phyloP scores from a whole-genome alignment of 176 grass and related monocot species.

The Cenchrus americanus region DNA sequence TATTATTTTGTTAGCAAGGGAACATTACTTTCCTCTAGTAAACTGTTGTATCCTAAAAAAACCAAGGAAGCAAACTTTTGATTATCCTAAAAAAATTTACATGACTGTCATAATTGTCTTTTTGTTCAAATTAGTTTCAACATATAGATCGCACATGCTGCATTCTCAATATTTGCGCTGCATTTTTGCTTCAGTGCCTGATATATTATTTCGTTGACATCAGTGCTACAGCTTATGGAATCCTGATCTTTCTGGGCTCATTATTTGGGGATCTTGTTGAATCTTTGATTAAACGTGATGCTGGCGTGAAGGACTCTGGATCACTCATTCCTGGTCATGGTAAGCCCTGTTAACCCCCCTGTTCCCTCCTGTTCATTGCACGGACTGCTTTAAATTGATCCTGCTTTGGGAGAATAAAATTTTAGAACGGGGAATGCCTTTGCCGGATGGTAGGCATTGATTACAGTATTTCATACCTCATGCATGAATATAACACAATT shows the following conservation, averaged over 20 bases:
- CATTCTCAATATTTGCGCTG: neutral
- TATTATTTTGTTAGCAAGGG: neutral
- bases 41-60: constrained; percentile 25
- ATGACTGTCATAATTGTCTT: too few species aligned
- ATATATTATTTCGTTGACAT: constrained; percentile 41
- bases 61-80: neutral
- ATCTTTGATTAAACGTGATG: constrained; percentile 94
- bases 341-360: constrained; percentile 31
- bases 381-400: neutral
- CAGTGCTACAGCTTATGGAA: constrained; percentile 85
- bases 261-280: constrained; percentile 94
- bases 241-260: constrained; percentile 86
- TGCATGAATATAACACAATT: constrained; percentile 26
- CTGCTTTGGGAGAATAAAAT: neutral
- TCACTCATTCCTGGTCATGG: constrained; percentile 98
- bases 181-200: constrained; percentile 34
- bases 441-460: neutral
- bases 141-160: too few species aligned
- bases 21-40: neutral
- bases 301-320: constrained; percentile 96
- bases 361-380: constrained; percentile 1
- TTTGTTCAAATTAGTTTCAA: too few species aligned
- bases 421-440: neutral
- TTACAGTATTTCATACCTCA: constrained; percentile 11
- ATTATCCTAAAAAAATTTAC: neutral